phyloP scores from a whole-genome alignment of 306 rosid species.

The Gleditsia sinensis region DNA sequence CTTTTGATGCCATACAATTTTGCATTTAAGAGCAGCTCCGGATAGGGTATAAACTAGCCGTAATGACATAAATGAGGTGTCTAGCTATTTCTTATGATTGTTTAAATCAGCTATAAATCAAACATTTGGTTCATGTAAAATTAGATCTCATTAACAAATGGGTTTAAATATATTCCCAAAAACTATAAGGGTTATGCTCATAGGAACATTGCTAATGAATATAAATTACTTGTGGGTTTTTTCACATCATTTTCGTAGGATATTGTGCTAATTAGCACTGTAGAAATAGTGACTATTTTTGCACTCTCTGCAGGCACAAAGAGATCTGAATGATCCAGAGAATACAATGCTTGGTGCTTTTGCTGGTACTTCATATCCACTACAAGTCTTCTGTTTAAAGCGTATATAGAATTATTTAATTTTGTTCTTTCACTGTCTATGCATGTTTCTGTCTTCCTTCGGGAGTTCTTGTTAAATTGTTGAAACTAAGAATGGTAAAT shows the following conservation, averaged over 20 bases:
- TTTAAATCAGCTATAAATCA: neutral
- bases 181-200: neutral
- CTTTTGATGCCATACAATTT: constrained; percentile 79
- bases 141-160: neutral
- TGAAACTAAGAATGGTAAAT: no score
- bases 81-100: constrained; percentile 22
- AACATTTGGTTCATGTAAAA: constrained; percentile 1
- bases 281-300: constrained; percentile 6
- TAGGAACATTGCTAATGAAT: neutral
- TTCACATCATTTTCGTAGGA: neutral
- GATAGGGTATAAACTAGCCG: constrained; percentile 74
- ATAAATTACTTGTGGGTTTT: neutral
- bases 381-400: constrained; percentile 7
- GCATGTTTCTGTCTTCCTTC: neutral
- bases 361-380: constrained; percentile 51
- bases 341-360: constrained; percentile 77
- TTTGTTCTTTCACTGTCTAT: constrained; percentile 1
- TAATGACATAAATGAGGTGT: constrained; percentile 36
- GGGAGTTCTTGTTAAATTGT: neutral
- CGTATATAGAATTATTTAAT: constrained; percentile 4
- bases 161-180: neutral
- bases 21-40: constrained; percentile 86
- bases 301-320: constrained; percentile 52
- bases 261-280: constrained; percentile 2
- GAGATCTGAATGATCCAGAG: constrained; percentile 74